Conservation (phyloP, 306 rosid species). For the Citrullus colocynthis region DNA sequence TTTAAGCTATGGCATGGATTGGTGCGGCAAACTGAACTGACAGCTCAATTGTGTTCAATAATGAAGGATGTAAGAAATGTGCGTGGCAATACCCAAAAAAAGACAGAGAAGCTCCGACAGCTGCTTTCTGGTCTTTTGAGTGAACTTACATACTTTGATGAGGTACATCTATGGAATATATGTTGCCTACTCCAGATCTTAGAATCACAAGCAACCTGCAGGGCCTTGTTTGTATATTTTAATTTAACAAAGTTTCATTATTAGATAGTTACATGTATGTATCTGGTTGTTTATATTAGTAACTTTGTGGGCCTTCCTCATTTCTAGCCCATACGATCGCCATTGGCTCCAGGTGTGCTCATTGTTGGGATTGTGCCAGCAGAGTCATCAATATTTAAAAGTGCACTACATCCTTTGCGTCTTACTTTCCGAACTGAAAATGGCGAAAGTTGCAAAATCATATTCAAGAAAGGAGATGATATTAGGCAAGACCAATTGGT, state of each 20-base stretch:
- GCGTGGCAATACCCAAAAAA: slow-evolving; percentile 92
- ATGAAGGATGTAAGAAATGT: slow-evolving; percentile 81
- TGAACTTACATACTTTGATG: slow-evolving; percentile 90
- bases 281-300: not conserved
- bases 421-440: slow-evolving; percentile 73
- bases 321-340: slow-evolving; percentile 80
- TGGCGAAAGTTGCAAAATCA: slow-evolving; percentile 68
- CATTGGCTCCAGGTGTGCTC: slow-evolving; percentile 73
- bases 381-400: slow-evolving; percentile 89
- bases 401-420: slow-evolving; percentile 94
- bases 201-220: not conserved
- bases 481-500: slow-evolving; percentile 96
- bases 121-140: slow-evolving; percentile 92
- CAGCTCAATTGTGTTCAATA: slow-evolving; percentile 89
- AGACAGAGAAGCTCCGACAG: slow-evolving; percentile 93
- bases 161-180: slow-evolving; percentile 40
- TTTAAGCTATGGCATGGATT: slow-evolving; percentile 84
- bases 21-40: slow-evolving; percentile 91
- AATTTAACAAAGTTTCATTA: not conserved
- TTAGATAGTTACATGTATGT: not conserved
- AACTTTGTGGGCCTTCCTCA: slow-evolving; percentile 10
- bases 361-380: slow-evolving; percentile 79
- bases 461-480: slow-evolving; percentile 94
- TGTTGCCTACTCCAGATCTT: slow-evolving; percentile 1
- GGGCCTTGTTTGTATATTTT: not conserved